Evolutionary conservation across 2,329 filamentous ascomycete species (phyloP), one percentile per base, ranked within the genome.

Genomic region (Teratosphaeria destructans): DNA sequence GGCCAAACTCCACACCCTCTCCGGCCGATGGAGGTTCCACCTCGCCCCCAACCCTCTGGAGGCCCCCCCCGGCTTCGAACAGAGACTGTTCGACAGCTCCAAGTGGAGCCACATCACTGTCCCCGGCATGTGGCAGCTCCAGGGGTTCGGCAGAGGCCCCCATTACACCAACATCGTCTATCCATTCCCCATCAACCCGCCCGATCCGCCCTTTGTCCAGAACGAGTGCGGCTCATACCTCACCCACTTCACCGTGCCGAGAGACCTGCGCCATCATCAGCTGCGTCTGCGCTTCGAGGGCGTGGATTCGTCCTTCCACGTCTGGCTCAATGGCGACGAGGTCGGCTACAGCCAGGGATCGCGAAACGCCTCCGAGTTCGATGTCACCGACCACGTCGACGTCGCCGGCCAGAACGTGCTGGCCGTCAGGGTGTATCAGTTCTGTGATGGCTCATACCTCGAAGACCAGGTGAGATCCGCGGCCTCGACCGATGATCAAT

Each of bases 111-210:
- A 80, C 43, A 82, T 87, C 43, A 66, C 79, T 11, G 86, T 89
- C 0, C 86, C 86, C 0, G 63, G 67, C 43, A 67, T 83, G 83
- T 89, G 86, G 86, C 86, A 89, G 71, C 74, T 87, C 4, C 83
- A 89, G 71, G 86, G 85, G 29, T 83, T 85, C 67, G 85, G 85
- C 12, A 76, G 76, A 57, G 65, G 66, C 56, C 86, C 86, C 0
- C 83, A 85, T 63, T 89, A 89, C 67, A 88, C 85, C 10, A 89
- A 89, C 64, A 78, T 85, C 29, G 77, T 82, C 56, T 89, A 80
- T 61, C 85, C 85, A 0, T 84, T 68, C 59, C 39, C 10, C 3
- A 60, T 63, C 32, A 80, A 81, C 61, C 86, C 86, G 16, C 86
- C 86, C 0, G 73, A 81, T 63, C 80, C 85, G 2, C 82, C 85